A percentile compares a stretch with the other conserved stretches of the same genome.
These are phyloP conservation scores for Diaporthe sp. DNA, from an alignment of 2,329 filamentous ascomycete genomes.

Conservation along the genomic window DNA sequence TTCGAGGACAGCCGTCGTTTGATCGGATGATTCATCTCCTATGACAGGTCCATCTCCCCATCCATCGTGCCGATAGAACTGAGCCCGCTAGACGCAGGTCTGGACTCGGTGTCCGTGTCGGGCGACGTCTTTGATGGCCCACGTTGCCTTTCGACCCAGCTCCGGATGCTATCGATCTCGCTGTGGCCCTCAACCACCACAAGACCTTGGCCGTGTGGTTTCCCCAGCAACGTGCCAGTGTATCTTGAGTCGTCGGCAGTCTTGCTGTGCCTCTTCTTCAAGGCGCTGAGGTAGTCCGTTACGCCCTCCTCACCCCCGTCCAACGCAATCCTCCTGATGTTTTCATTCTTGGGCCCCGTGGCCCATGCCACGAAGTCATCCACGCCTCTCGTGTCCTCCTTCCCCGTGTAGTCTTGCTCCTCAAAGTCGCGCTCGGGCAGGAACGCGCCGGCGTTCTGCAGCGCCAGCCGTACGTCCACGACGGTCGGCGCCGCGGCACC, in stretches of 20 bases:
- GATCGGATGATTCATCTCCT: background rate
- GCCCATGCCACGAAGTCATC: slow-evolving; percentile 87
- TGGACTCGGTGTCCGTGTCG: slow-evolving; percentile 52
- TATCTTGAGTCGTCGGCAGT: slow-evolving; percentile 89
- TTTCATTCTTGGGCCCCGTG: slow-evolving; percentile 77
- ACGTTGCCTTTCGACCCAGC: slow-evolving; percentile 69
- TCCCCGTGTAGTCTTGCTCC: slow-evolving; percentile 77
- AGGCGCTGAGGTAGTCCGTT: slow-evolving; percentile 78
- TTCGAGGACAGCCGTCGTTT: background rate
- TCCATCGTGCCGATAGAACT: slow-evolving; percentile 66
- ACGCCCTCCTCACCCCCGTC: slow-evolving; percentile 71
- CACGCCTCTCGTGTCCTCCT: slow-evolving; percentile 84
- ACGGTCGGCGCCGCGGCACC: slow-evolving; percentile 69
- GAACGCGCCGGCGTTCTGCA: slow-evolving; percentile 84
- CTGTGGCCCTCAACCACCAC: slow-evolving; percentile 83
- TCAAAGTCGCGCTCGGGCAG: slow-evolving; percentile 75
- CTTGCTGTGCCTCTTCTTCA: slow-evolving; percentile 95
- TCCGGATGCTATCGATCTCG: slow-evolving; percentile 73
- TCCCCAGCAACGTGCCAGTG: slow-evolving; percentile 86
- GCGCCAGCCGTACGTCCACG: slow-evolving; percentile 86
- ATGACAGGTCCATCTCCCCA: slow-evolving; percentile 63
- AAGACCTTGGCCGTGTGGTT: slow-evolving; percentile 76
- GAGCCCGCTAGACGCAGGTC: slow-evolving; percentile 67
- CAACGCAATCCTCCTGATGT: slow-evolving; percentile 87
- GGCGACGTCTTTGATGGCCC: slow-evolving; percentile 41